Percentiles rank a stretch among this genome's conserved stretches.
phyloP scores from a whole-genome alignment of 1,284 basidiomycete species.

The Trichosporon faecale region DNA sequence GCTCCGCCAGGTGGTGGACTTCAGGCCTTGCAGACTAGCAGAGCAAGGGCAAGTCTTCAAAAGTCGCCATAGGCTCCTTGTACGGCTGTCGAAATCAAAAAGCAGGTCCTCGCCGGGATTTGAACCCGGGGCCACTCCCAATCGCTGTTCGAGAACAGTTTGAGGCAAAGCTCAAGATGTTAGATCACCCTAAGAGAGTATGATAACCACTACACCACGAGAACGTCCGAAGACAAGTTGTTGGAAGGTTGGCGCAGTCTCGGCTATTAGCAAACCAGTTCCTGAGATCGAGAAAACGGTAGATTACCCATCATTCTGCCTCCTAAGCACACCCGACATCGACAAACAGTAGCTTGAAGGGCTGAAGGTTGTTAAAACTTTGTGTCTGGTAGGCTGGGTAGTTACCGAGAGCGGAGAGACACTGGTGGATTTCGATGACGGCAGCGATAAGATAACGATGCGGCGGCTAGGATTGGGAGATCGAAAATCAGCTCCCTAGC shows the following conservation, averaged over 20 bases:
- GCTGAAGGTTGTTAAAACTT: too few relatives aligned
- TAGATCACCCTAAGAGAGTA: constrained; percentile 5
- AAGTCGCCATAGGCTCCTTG: too few relatives aligned
- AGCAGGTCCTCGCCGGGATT: constrained; percentile 5
- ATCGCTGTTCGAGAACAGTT: neutral
- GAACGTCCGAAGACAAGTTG: constrained; percentile 1
- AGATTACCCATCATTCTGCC: neutral
- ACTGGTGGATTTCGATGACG: too few relatives aligned
- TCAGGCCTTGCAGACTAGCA: too few relatives aligned
- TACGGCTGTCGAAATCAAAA: neutral
- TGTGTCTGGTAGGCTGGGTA: too few relatives aligned
- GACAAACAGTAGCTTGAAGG: too few relatives aligned
- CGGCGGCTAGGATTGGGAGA: too few relatives aligned
- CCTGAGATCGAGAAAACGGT: neutral
- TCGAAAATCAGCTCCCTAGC: too few relatives aligned
- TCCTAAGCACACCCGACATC: neutral
- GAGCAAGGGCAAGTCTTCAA: too few relatives aligned
- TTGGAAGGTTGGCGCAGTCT: neutral
- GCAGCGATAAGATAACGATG: neutral
- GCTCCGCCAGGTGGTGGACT: too few relatives aligned
- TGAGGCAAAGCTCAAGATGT: constrained; percentile 4
- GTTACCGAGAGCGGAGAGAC: too few relatives aligned
- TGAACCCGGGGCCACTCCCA: constrained; percentile 3
- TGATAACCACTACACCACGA: constrained; percentile 5
- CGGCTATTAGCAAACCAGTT: neutral